phyloP scores from a whole-genome alignment of 73 alveolate species.

The Paramecium sexaurelia region DNA sequence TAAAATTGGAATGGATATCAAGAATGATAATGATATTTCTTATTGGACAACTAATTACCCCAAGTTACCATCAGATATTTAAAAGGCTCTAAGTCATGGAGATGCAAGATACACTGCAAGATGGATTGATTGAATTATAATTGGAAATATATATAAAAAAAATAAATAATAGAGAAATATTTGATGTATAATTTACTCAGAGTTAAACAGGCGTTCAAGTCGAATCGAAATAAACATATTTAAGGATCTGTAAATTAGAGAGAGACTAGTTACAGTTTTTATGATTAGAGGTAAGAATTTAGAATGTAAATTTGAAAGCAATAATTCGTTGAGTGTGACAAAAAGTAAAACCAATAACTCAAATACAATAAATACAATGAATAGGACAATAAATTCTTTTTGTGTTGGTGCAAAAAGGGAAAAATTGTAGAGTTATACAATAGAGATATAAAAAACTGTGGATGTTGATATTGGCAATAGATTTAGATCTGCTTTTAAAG shows the following conservation, averaged over 20 bases:
- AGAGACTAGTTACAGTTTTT: background rate
- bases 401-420: background rate
- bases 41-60: constrained; percentile 24
- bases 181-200: background rate
- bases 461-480: background rate
- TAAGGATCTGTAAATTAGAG: background rate
- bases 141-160: background rate
- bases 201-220: background rate
- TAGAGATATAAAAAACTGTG: background rate
- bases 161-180: constrained; percentile 1
- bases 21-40: constrained; percentile 8
- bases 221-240: background rate
- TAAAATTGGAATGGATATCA: constrained; percentile 46
- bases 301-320: background rate
- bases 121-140: constrained; percentile 7
- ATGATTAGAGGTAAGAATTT: background rate
- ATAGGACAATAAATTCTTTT: background rate
- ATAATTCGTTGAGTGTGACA: background rate
- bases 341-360: background rate
- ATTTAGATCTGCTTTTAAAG: background rate
- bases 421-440: background rate
- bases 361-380: background rate
- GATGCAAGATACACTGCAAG: constrained; percentile 38
- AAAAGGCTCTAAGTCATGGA: background rate
- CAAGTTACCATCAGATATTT: background rate